Percentiles rank a stretch among this genome's conserved stretches.
Evolutionary conservation across 371 early-diverging fungal species (phyloP).

Genomic region (Smittium culicis): DNA sequence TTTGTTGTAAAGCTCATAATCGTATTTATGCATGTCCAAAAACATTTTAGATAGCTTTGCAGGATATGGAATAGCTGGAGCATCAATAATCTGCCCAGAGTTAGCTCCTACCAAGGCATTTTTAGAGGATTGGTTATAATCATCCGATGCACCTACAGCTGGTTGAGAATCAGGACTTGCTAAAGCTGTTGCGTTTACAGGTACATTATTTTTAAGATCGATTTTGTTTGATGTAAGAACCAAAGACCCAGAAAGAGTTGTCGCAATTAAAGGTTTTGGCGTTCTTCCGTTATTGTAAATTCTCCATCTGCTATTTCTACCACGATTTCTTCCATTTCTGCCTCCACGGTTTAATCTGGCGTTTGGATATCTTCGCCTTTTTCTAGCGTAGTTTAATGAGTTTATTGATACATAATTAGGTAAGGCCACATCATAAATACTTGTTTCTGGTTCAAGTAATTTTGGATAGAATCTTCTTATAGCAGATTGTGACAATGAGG

Average conservation of each 20-base stretch:
- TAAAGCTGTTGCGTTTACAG: not conserved
- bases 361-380: not conserved
- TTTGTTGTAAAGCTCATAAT: constrained; percentile 8
- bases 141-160: not conserved
- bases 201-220: not conserved
- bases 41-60: constrained; percentile 18
- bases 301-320: not conserved
- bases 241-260: not conserved
- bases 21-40: constrained; percentile 27
- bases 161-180: too few species aligned
- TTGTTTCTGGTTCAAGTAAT: not conserved
- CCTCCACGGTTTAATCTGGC: not conserved
- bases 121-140: not conserved
- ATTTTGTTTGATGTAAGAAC: constrained; percentile 3
- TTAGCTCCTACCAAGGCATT: not conserved
- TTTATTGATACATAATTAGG: not conserved
- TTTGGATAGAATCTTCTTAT: not conserved
- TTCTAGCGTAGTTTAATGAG: not conserved
- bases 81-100: not conserved
- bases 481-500: not conserved
- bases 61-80: constrained; percentile 16
- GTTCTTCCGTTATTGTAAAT: not conserved
- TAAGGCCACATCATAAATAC: not conserved
- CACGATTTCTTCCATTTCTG: not conserved
- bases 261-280: not conserved